Percentiles rank a stretch among this genome's conserved stretches.
Conservation (phyloP, 139 green algal genomes). For the Microglena sp. region DNA sequence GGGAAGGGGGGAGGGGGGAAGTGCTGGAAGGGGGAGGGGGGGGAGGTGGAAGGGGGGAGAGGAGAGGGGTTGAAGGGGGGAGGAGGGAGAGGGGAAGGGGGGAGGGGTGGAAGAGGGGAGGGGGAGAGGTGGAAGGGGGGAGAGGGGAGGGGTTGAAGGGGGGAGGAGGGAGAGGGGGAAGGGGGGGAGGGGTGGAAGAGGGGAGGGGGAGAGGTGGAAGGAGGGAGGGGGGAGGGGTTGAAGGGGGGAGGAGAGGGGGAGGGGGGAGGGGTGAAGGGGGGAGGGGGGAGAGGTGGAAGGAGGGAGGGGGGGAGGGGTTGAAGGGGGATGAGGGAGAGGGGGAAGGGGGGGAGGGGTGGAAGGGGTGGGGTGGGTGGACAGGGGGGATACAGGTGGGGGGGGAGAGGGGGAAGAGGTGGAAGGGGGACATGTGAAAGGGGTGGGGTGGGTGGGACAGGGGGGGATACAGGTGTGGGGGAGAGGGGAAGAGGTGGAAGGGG, state of each 20-base stretch:
- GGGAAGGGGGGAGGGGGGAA: background rate
- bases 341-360: background rate
- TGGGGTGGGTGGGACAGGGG: too few relatives aligned
- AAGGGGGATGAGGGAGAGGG: background rate
- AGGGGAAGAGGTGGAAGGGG: background rate
- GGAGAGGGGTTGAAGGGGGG: background rate
- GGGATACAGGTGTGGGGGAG: too few relatives aligned
- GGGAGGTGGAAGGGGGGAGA: background rate
- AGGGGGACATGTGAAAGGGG: too few relatives aligned
- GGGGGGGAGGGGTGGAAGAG: background rate
- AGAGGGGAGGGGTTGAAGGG: background rate
- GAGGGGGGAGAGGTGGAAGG: background rate
- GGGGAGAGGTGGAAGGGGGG: background rate
- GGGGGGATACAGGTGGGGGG: background rate
- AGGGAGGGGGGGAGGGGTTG: background rate
- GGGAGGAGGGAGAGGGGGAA: background rate
- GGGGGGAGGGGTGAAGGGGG: too few relatives aligned
- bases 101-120: background rate
- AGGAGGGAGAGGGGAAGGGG: background rate
- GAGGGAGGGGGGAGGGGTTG: too few relatives aligned
- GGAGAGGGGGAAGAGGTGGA: too few relatives aligned
- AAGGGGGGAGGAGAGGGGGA: too few relatives aligned
- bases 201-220: too few relatives aligned
- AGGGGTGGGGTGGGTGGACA: background rate
- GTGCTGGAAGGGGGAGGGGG: background rate